A percentile compares a stretch with the other conserved stretches of the same genome.
Conservation (phyloP, 2,329 filamentous ascomycete genomes). For the Penicillium sp. region DNA sequence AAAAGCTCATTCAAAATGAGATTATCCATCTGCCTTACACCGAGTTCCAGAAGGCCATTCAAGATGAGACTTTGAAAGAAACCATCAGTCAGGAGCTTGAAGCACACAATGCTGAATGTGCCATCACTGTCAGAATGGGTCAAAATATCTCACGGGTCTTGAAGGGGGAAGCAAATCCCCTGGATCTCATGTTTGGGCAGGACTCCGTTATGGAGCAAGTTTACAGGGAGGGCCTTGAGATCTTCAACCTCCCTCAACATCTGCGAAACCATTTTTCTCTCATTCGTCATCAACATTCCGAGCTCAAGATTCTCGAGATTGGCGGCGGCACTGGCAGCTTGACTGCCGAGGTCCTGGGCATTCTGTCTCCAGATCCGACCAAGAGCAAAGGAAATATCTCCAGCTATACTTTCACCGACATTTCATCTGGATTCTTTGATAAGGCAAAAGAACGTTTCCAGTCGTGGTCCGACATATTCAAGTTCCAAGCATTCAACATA, state of each 20-base stretch:
- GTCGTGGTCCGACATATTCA: conserved; percentile 25
- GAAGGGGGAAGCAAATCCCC: conserved; percentile 30
- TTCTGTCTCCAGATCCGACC: conserved; percentile 14
- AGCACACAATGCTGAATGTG: conserved; percentile 29
- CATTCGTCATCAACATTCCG: conserved; percentile 22
- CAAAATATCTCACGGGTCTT: conserved; percentile 31
- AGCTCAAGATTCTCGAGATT: conserved; percentile 25
- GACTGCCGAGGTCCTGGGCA: conserved; percentile 22
- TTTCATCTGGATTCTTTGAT: conserved; percentile 33
- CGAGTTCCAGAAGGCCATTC: conserved; percentile 21
- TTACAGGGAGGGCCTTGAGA: conserved; percentile 29
- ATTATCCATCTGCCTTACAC: conserved; percentile 27
- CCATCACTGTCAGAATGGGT: conserved; percentile 33
- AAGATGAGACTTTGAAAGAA: conserved; percentile 23
- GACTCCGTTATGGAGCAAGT: conserved; percentile 32
- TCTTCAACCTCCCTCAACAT: conserved; percentile 24
- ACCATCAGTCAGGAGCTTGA: conserved; percentile 24
- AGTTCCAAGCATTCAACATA: conserved; percentile 33
- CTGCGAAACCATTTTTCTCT: conserved; percentile 20
- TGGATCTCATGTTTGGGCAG: conserved; percentile 37
- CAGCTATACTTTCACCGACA: conserved; percentile 34
- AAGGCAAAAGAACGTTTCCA: conserved; percentile 28
- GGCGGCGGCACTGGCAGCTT: conserved; percentile 34
- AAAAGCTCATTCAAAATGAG: conserved; percentile 17
- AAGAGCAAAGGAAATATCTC: conserved; percentile 11